Conservation (phyloP, 257 asterid species). For the Solanum peruvianum region DNA sequence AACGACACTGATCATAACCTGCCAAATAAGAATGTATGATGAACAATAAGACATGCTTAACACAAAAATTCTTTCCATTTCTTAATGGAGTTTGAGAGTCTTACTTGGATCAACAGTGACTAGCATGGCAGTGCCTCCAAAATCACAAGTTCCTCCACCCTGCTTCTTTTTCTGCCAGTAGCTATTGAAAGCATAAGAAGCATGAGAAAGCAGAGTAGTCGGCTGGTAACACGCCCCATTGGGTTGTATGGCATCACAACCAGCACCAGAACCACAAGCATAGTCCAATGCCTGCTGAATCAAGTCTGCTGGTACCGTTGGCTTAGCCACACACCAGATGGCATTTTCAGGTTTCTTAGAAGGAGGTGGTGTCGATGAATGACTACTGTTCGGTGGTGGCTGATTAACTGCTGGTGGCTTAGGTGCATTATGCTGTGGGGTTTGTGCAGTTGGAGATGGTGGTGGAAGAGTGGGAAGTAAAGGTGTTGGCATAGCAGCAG, state of each 20-base stretch:
- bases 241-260: constrained; percentile 10
- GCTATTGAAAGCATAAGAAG: constrained; percentile 14
- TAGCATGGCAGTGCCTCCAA: constrained; percentile 4
- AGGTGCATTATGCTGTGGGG: neutral
- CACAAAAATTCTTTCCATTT: neutral
- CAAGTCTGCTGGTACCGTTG: neutral
- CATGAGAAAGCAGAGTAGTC: constrained; percentile 4
- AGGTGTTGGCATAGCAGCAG: neutral
- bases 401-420: neutral
- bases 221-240: constrained; percentile 11
- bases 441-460: neutral
- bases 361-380: neutral
- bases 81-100: neutral
- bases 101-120: constrained; percentile 7
- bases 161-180: constrained; percentile 2
- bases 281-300: constrained; percentile 17
- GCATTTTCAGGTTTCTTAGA: neutral
- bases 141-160: constrained; percentile 10
- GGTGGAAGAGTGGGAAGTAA: neutral
- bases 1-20: neutral
- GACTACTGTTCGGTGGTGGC: neutral
- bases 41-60: neutral
- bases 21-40: neutral
- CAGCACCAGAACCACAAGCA: constrained; percentile 24
- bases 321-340: constrained; percentile 13